A percentile compares a stretch with the other conserved stretches of the same genome.
Evolutionary conservation across 2,329 filamentous ascomycete species (phyloP).

Genomic region (Emergomyces africanus): DNA sequence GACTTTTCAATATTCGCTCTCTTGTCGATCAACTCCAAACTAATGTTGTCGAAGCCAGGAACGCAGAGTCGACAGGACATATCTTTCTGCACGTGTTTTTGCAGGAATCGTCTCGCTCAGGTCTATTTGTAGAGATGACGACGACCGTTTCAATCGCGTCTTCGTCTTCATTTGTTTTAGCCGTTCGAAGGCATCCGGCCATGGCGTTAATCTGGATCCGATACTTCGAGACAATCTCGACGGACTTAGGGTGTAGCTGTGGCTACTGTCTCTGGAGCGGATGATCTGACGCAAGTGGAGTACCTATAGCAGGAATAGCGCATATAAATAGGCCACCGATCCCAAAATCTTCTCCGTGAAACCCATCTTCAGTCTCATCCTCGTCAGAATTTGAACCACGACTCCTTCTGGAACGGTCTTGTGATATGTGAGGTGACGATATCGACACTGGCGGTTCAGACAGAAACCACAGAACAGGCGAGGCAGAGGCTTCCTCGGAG

Average conservation of each 20-base stretch:
- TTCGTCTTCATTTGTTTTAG: background rate
- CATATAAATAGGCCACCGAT: background rate
- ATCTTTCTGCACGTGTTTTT: background rate
- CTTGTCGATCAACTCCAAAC: slow-evolving; percentile 1
- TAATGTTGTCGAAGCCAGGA: background rate
- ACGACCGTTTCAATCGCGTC: background rate
- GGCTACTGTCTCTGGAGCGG: background rate
- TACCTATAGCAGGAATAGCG: background rate
- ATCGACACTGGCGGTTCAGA: background rate
- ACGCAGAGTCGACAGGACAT: background rate
- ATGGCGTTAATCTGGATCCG: background rate
- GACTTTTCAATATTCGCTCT: background rate
- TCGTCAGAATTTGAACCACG: background rate
- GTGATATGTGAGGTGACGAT: background rate
- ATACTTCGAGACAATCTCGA: background rate
- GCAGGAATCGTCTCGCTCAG: background rate
- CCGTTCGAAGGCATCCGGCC: background rate
- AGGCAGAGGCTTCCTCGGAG: background rate
- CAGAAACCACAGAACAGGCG: background rate
- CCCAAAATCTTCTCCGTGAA: background rate
- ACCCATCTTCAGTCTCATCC: background rate
- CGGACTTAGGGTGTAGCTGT: background rate
- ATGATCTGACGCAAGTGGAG: background rate
- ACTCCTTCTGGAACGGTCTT: background rate
- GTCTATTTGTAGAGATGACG: background rate